A percentile compares a stretch with the other conserved stretches of the same genome.
These are phyloP conservation scores for Eucalyptus tenuipes DNA, from an alignment of 345 rosid species.

Conservation along the genomic window DNA sequence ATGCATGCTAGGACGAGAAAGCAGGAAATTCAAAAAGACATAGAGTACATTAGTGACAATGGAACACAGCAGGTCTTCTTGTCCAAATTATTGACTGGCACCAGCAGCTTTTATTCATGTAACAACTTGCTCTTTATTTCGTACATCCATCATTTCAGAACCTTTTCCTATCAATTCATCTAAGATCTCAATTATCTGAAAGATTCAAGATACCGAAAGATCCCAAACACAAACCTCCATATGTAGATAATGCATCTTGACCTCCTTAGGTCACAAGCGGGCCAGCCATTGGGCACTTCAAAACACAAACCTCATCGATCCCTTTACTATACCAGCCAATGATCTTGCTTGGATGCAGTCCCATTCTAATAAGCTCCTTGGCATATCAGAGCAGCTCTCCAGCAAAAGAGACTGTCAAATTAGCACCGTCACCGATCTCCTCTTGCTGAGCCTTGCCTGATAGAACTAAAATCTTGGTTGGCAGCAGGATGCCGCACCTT, in stretches of 20 bases:
- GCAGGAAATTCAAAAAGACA: not conserved
- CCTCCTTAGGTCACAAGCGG: not conserved
- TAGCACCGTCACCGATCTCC: constrained; percentile 93
- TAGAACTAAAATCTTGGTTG: constrained; percentile 70
- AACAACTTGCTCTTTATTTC: constrained; percentile 61
- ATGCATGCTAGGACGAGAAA: not conserved
- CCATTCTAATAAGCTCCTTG: constrained; percentile 84
- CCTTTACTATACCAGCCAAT: constrained; percentile 75
- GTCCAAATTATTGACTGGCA: constrained; percentile 91
- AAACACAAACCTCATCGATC: constrained; percentile 31
- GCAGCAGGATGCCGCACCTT: constrained; percentile 98
- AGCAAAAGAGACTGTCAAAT: constrained; percentile 73
- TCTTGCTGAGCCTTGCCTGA: constrained; percentile 92
- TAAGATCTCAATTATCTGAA: constrained; percentile 44
- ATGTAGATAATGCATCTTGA: not conserved
- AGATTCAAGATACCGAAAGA: not conserved
- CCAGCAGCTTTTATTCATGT: constrained; percentile 80
- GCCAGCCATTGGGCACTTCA: not conserved
- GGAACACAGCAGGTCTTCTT: constrained; percentile 61
- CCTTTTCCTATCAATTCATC: constrained; percentile 66
- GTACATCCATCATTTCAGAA: constrained; percentile 88
- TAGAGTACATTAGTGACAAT: constrained; percentile 58
- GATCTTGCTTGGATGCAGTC: constrained; percentile 86
- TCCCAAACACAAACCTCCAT: not conserved
- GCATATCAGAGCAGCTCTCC: constrained; percentile 89